Evolutionary conservation across 148 eudicot species (phyloP).

Genomic region (Heliosperma pusillum): DNA sequence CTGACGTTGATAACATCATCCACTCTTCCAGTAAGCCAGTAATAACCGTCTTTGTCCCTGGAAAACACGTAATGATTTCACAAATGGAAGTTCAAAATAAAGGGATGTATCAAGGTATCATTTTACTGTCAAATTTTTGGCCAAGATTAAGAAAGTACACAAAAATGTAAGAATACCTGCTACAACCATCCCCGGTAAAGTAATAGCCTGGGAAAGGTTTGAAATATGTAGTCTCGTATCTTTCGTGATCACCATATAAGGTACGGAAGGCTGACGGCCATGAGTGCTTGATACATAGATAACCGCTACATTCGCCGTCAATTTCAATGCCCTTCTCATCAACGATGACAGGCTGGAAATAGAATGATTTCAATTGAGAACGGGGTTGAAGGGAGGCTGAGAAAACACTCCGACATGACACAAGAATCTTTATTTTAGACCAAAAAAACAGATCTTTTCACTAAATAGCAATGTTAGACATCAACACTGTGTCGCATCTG

Average conservation of each 20-base stretch:
- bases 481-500: neutral
- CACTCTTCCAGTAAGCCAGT: conserved; percentile 99
- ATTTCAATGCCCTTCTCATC: conserved; percentile 94
- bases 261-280: conserved; percentile 99
- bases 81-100: neutral
- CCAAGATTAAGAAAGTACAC: neutral
- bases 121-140: neutral
- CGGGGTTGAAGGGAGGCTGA: neutral
- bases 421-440: neutral
- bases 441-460: neutral
- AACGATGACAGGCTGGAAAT: conserved; percentile 87
- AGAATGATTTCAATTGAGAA: conserved; percentile 19
- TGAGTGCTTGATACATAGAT: conserved; percentile 77
- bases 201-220: conserved; percentile 97
- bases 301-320: conserved; percentile 96
- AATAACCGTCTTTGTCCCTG: conserved; percentile 98
- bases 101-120: neutral
- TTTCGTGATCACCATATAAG: conserved; percentile 90
- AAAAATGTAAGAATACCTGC: conserved; percentile 47
- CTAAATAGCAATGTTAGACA: neutral
- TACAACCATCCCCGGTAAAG: conserved; percentile 98
- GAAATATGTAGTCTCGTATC: conserved; percentile 98
- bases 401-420: neutral
- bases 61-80: conserved; percentile 19
- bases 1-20: conserved; percentile 99